Conservation (phyloP, 176 grass and related monocot genomes). For the barley (Hordeum vulgare) region DNA sequence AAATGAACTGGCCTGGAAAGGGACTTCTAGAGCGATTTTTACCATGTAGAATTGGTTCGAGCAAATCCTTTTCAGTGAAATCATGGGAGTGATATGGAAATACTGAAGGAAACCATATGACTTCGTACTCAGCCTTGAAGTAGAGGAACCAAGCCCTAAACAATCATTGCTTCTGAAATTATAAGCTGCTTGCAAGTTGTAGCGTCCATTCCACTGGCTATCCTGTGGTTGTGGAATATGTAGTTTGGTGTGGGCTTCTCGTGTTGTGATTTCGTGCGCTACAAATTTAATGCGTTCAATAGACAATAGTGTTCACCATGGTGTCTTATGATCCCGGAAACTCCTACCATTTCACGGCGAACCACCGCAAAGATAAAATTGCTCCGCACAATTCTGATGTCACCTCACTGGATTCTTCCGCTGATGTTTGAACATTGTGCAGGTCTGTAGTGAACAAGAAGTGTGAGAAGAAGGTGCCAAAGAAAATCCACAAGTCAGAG, state of each 20-base stretch:
- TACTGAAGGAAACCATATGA: too few species aligned
- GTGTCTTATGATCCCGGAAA: neutral
- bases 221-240: neutral
- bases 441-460: slow-evolving; percentile 41
- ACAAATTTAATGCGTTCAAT: neutral
- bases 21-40: neutral
- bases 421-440: slow-evolving; percentile 6
- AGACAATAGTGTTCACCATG: neutral
- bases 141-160: neutral
- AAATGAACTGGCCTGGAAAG: neutral
- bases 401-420: neutral
- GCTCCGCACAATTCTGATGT: neutral
- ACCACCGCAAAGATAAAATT: neutral
- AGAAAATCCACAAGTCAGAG: slow-evolving; percentile 88
- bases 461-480: slow-evolving; percentile 54
- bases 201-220: neutral
- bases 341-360: neutral
- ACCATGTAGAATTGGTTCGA: neutral
- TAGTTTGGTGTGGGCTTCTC: neutral
- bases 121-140: neutral
- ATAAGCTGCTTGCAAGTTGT: neutral
- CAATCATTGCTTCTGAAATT: neutral
- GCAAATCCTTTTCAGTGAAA: neutral
- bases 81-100: neutral
- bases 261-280: neutral